Evolutionary conservation across 139 green algal species (phyloP), one percentile per base, ranked within the genome.

Genomic region (Astrephomene gubernaculifera): DNA sequence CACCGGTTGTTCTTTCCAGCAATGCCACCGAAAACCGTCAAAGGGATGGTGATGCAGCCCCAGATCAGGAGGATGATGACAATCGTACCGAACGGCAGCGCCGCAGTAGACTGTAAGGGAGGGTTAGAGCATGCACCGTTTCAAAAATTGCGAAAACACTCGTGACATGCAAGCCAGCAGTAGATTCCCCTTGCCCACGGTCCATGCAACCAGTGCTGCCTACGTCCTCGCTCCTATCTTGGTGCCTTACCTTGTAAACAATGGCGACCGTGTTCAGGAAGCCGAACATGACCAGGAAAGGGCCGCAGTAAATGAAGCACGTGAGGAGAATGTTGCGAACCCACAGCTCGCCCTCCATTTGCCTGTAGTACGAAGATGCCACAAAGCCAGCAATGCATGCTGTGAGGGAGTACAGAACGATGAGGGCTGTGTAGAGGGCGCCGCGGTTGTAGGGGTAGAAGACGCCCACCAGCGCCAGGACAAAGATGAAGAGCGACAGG

Each of bases 371-470:
- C 17, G 90, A 94, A 14, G 91, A 89, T 3, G 94, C 91, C 43
- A 96, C 92, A 79, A 98, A 98, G 43, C 96, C 96, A 19, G 96
- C 95, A 60, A 95, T 93, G 63, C 91, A 91, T 0, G 96, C 93
- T 1, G 96, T 98, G n/a, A 98, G 86, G 0, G 96, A 95, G 79
- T 99, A 99, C 63, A 98, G 88, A 49, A 96, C 89, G 44, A 99
- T 94, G 36, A 94, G 91, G 0, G 94, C 91, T 31, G 94, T 95
- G 70, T 98, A 94, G 90, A 99, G 90, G 5, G 94, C 92, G 39
- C 96, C 96, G 43, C 96, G 90, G 89, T 98, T 98, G 93, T 98
- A 98, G 29, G 96, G 96, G 86, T 98, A 97, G 91, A 97, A 99
- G 1, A 93, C 87, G 57, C 95, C 96, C 79, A 97, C 87, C 60